Base-by-base conservation (phyloP, 257 asterid species). In the Ophiorrhiza pumila region DNA sequence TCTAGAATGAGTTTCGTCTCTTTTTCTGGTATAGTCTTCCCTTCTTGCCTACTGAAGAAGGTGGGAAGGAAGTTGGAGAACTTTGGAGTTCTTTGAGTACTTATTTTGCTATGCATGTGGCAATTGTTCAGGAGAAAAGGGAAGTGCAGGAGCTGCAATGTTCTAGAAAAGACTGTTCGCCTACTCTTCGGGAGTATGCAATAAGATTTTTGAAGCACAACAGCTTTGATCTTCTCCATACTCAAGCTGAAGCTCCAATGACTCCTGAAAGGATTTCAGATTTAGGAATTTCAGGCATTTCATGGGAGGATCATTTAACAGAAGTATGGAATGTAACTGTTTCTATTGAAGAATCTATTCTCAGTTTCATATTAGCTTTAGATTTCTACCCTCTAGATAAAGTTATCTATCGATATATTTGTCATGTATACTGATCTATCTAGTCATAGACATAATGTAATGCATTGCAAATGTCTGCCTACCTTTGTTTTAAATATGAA, bases 181-280 rank as follows among this genome's bases (percentile, higher is more conserved):
- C 72, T 76, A 69, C 91, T 78, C 83, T 90, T 76, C 85, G 68
- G 77, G 87, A 85, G 64, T 92, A 92, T 86, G 96, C 92, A 7
- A 68, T 85, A 85, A 87, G 86, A 79, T 86, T 87, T 79, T 80
- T 87, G 81, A 80, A 88, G 77, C 75, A 75, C 77, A 85, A 80
- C 75, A 72, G 79, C 72, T 78, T 83, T 55, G 63, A 76, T 80
- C 68, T 74, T 72, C 72, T 60, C 58, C 71, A 70, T 69, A 55
- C 69, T 76, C 91, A 77, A 71, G 81, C 84, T 58, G 95, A 83
- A 81, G 88, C 87, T 73, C 96, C 92, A 20, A 58, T 56, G 69
- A 83, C 96, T 55, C 90, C 96, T 20, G 95, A 87, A 67, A 81
- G 84, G 82, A 73, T 78, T 69, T 85, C 91, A 45, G 95, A 86